phyloP scores from a whole-genome alignment of 208 protist species.

The Crithidia expoeki region DNA sequence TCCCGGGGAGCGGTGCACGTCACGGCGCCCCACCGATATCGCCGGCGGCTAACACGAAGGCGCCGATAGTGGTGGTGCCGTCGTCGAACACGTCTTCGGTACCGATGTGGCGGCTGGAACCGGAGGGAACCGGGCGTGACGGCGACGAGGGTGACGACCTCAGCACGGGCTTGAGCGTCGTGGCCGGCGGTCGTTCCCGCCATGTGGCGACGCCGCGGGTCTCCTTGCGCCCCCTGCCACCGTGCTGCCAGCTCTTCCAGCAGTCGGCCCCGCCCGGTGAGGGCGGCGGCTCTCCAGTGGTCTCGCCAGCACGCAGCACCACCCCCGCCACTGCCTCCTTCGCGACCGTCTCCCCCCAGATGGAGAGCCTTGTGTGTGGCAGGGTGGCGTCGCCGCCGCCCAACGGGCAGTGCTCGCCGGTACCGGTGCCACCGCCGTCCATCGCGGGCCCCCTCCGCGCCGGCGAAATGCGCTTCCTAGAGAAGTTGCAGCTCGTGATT shows the following conservation, averaged over 20 bases:
- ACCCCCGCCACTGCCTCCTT: background rate
- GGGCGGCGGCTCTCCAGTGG: background rate
- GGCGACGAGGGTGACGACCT: slow-evolving; percentile 5
- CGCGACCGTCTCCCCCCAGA: background rate
- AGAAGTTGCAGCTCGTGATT: slow-evolving; percentile 35
- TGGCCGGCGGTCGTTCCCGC: slow-evolving; percentile 7
- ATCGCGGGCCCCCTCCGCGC: slow-evolving; percentile 26
- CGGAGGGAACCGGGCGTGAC: background rate
- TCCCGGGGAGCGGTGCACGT: background rate
- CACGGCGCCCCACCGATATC: background rate
- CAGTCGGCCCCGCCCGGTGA: background rate
- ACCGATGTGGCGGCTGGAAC: slow-evolving; percentile 9
- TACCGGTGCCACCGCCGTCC: slow-evolving; percentile 10
- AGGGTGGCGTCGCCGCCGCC: slow-evolving; percentile 2
- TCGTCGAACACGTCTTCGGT: background rate
- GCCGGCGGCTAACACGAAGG: background rate
- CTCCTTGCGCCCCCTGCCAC: slow-evolving; percentile 9
- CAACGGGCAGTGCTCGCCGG: slow-evolving; percentile 2
- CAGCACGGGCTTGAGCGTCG: background rate
- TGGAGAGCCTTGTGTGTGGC: background rate
- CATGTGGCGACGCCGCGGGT: slow-evolving; percentile 16
- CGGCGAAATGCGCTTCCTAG: slow-evolving; percentile 41
- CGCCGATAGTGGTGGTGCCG: background rate
- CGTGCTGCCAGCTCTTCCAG: slow-evolving; percentile 19
- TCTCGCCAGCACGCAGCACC: background rate